Conservation (phyloP, 2,329 filamentous ascomycete genomes). For the Xylariaceae sp. region DNA sequence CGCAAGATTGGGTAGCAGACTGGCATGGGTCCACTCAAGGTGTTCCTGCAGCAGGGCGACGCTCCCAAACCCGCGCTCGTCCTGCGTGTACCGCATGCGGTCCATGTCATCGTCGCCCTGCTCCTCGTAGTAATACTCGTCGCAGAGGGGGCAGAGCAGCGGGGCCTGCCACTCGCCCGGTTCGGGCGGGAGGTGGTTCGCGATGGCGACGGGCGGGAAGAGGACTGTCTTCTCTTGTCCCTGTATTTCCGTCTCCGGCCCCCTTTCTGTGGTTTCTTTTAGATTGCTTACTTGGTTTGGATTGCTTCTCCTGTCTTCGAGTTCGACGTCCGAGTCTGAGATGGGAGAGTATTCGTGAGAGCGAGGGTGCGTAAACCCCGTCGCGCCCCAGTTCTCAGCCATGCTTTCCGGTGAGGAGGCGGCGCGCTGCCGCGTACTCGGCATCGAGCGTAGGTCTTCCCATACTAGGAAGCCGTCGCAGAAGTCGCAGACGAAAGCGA, state of each 20-base stretch:
- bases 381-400: conserved; percentile 60
- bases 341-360: neutral
- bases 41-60: conserved; percentile 60
- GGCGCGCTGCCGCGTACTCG: conserved; percentile 49
- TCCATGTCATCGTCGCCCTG: conserved; percentile 60
- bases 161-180: conserved; percentile 59
- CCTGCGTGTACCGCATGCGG: conserved; percentile 53
- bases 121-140: conserved; percentile 57
- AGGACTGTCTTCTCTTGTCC: conserved; percentile 58
- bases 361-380: conserved; percentile 43
- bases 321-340: conserved; percentile 20
- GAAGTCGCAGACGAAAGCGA: conserved; percentile 67
- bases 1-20: conserved; percentile 39
- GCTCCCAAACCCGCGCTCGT: conserved; percentile 57
- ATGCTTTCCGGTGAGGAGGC: conserved; percentile 26
- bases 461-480: conserved; percentile 67
- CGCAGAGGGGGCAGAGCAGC: conserved; percentile 63
- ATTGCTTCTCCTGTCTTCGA: conserved; percentile 12
- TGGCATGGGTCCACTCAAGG: conserved; percentile 62
- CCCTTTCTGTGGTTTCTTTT: neutral
- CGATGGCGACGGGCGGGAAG: conserved; percentile 63
- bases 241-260: conserved; percentile 37
- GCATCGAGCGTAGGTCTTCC: conserved; percentile 62
- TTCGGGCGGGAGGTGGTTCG: conserved; percentile 61
- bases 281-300: neutral